Evolutionary conservation across 169 alveolate genomes (phyloP).

Genomic region (Plasmodium blacklocki): DNA sequence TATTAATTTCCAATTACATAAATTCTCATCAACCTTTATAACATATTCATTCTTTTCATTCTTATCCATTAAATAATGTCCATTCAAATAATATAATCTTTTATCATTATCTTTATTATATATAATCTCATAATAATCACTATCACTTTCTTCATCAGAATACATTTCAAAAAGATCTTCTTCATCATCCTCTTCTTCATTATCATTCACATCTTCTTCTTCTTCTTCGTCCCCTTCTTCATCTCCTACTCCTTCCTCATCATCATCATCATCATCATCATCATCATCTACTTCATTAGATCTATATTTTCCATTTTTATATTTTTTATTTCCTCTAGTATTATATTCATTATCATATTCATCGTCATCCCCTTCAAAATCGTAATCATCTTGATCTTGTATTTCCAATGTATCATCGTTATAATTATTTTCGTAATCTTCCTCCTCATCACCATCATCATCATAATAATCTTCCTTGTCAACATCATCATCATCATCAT

Average conservation of each 20-base stretch:
- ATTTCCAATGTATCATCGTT: not conserved
- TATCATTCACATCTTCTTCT: not conserved
- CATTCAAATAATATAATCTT: slow-evolving; percentile 31
- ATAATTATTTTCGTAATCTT: slow-evolving; percentile 9
- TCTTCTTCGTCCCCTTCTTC: slow-evolving; percentile 4
- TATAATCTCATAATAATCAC: slow-evolving; percentile 32
- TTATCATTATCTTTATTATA: slow-evolving; percentile 20
- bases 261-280: not conserved
- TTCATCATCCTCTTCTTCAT: slow-evolving; percentile 26
- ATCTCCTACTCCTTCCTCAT: slow-evolving; percentile 5
- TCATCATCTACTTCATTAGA: not conserved
- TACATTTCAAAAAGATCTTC: not conserved
- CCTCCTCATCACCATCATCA: slow-evolving; percentile 1
- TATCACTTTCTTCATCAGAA: slow-evolving; percentile 19
- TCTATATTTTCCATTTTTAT: not conserved
- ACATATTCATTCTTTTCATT: slow-evolving; percentile 28
- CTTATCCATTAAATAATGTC: slow-evolving; percentile 68
- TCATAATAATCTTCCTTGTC: slow-evolving; percentile 36
- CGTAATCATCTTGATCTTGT: slow-evolving; percentile 4
- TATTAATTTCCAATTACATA: slow-evolving; percentile 60
- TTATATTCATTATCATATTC: slow-evolving; percentile 8
- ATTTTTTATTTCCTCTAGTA: not conserved
- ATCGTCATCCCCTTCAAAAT: slow-evolving; percentile 1
- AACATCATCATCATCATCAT: slow-evolving; percentile 29
- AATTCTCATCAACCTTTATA: slow-evolving; percentile 51